Conservation (phyloP, 768 basidiomycete genomes). For the Auricularia cornea region DNA sequence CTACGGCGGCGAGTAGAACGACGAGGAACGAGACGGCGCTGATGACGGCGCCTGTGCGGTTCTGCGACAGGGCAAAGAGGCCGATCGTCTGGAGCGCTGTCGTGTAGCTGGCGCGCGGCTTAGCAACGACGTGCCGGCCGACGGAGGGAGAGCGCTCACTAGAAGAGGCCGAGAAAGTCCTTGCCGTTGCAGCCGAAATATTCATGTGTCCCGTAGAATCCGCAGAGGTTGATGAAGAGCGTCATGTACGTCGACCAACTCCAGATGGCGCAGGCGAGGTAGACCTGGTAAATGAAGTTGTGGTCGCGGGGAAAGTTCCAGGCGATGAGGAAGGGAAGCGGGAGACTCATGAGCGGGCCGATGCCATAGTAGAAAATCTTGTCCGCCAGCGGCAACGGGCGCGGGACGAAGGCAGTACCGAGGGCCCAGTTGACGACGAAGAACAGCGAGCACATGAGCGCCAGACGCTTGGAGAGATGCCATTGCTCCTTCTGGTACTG, state of each 20-base stretch:
- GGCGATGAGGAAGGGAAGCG: conserved; percentile 54
- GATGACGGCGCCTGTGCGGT: neutral
- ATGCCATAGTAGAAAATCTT: conserved; percentile 56
- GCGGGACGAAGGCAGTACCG: conserved; percentile 42
- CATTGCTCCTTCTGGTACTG: conserved; percentile 47
- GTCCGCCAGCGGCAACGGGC: conserved; percentile 40
- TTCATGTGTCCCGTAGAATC: neutral
- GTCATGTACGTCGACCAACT: conserved; percentile 35
- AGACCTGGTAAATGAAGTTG: conserved; percentile 50
- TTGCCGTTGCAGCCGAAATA: neutral
- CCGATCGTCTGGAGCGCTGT: neutral
- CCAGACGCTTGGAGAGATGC: conserved; percentile 34
- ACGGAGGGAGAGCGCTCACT: neutral
- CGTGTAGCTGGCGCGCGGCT: neutral
- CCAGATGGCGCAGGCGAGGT: conserved; percentile 53
- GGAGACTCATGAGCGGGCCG: conserved; percentile 52
- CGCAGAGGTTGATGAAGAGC: neutral
- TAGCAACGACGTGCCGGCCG: too few species aligned
- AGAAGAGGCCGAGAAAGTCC: neutral
- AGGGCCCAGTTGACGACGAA: conserved; percentile 63
- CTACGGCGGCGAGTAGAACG: neutral
- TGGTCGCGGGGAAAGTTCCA: conserved; percentile 66
- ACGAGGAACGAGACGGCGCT: neutral
- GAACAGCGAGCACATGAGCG: conserved; percentile 56
- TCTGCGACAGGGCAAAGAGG: conserved; percentile 4